Conservation (phyloP, 768 basidiomycete genomes). For the Calvatia gigantea region DNA sequence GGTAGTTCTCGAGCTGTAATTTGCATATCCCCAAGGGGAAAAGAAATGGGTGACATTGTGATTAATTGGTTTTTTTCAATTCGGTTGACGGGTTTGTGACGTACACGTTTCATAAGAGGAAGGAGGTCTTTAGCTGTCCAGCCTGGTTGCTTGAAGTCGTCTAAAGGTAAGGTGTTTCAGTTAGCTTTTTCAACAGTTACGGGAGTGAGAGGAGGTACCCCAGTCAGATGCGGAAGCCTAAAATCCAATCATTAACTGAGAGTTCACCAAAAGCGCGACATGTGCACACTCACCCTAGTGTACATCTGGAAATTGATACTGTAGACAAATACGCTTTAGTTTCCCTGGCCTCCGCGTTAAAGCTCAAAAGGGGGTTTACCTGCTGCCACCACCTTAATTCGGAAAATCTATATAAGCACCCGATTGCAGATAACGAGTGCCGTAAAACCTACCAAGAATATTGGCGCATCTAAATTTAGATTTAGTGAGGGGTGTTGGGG, state of each 20-base stretch:
- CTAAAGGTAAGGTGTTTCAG: constrained; percentile 34
- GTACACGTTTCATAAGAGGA: constrained; percentile 68
- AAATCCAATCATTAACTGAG: neutral
- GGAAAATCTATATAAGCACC: neutral
- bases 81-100: neutral
- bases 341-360: neutral
- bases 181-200: neutral
- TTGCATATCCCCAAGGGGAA: neutral
- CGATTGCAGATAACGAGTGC: neutral
- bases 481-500: neutral
- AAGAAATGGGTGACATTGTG: neutral
- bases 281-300: constrained; percentile 45
- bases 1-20: constrained; percentile 75
- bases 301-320: constrained; percentile 84
- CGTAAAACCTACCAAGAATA: constrained; percentile 46
- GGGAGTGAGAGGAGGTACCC: constrained; percentile 36
- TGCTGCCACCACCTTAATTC: constrained; percentile 48
- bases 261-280: neutral
- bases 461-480: constrained; percentile 54
- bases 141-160: constrained; percentile 70
- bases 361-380: constrained; percentile 27
- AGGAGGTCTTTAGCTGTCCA: constrained; percentile 67
- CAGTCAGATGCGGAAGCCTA: constrained; percentile 69
- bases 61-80: neutral
- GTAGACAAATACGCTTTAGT: constrained; percentile 1